phyloP scores from a whole-genome alignment of 1,284 basidiomycete genomes.

The Pterulicium gracile region DNA sequence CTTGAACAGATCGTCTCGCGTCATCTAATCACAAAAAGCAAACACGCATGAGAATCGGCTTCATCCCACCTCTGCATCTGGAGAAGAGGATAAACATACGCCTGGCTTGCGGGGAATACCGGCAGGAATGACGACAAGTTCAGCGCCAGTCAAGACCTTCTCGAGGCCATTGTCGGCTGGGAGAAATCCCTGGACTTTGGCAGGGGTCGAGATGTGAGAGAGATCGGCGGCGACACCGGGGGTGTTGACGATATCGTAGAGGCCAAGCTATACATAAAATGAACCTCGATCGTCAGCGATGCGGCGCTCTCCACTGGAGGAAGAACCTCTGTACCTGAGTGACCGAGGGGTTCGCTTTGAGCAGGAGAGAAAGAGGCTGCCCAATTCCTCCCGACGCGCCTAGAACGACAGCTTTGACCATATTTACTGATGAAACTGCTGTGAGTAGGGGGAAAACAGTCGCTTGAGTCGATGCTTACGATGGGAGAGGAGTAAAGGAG shows the following conservation, averaged over 20 bases:
- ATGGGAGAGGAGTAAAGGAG: too few relatives aligned
- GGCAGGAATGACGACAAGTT: constrained; percentile 93
- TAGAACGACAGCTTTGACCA: constrained; percentile 91
- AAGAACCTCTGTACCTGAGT: constrained; percentile 42
- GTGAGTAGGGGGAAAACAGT: too few relatives aligned
- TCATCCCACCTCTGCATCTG: constrained; percentile 71
- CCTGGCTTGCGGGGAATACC: constrained; percentile 96
- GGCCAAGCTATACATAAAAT: constrained; percentile 44
- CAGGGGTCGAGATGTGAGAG: constrained; percentile 77
- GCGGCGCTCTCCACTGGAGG: not conserved
- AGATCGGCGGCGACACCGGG: constrained; percentile 95
- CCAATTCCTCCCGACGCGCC: constrained; percentile 90
- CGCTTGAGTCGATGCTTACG: too few relatives aligned
- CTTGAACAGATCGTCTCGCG: constrained; percentile 91
- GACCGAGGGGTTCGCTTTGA: constrained; percentile 80
- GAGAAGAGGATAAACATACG: constrained; percentile 34
- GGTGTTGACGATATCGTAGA: constrained; percentile 96
- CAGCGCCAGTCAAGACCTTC: constrained; percentile 76
- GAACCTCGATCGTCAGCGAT: not conserved
- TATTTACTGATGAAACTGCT: constrained; percentile 22
- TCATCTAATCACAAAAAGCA: constrained; percentile 10
- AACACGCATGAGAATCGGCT: constrained; percentile 4
- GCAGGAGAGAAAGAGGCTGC: constrained; percentile 84
- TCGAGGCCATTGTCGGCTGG: constrained; percentile 72
- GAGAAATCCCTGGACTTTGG: constrained; percentile 70